Evolutionary conservation across 2,329 filamentous ascomycete genomes (phyloP).

Genomic region (Lachnellula cervina): DNA sequence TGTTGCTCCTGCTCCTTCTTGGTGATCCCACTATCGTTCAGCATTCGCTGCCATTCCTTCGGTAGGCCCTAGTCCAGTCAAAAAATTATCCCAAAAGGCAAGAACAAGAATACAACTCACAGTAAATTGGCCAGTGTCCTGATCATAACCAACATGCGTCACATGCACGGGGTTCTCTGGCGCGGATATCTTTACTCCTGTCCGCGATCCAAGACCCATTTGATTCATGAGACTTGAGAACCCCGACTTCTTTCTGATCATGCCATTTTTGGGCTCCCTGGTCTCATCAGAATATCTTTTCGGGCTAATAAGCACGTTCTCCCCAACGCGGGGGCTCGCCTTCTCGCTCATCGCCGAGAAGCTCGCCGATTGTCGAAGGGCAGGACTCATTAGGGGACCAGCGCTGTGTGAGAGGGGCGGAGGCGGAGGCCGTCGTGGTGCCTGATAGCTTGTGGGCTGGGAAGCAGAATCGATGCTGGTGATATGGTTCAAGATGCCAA

Average conservation of each 20-base stretch:
- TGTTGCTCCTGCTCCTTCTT: conserved; percentile 95
- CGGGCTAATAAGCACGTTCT: conserved; percentile 46
- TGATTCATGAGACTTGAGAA: conserved; percentile 86
- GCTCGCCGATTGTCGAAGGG: conserved; percentile 61
- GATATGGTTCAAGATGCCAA: conserved; percentile 55
- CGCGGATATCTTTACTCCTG: conserved; percentile 91
- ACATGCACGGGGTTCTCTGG: conserved; percentile 97
- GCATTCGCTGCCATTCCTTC: conserved; percentile 94
- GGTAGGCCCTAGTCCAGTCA: conserved; percentile 66
- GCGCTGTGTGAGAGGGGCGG: conserved; percentile 45
- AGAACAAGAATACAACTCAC: conserved; percentile 42
- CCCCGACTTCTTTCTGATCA: conserved; percentile 77
- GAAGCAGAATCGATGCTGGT: conserved; percentile 35
- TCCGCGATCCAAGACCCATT: conserved; percentile 72
- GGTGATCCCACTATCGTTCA: conserved; percentile 93
- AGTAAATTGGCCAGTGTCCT: conserved; percentile 92
- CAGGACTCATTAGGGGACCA: conserved; percentile 49
- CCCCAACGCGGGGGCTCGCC: conserved; percentile 38
- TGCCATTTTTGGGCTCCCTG: conserved; percentile 55
- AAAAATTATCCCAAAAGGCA: conserved; percentile 22
- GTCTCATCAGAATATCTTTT: conserved; percentile 79
- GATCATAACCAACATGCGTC: conserved; percentile 96
- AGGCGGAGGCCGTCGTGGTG: conserved; percentile 38
- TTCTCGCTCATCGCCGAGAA: conserved; percentile 53
- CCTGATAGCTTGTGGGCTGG: conserved; percentile 31